Base-by-base conservation (phyloP, 495 filamentous ascomycete genomes). In the Podospora conica region DNA sequence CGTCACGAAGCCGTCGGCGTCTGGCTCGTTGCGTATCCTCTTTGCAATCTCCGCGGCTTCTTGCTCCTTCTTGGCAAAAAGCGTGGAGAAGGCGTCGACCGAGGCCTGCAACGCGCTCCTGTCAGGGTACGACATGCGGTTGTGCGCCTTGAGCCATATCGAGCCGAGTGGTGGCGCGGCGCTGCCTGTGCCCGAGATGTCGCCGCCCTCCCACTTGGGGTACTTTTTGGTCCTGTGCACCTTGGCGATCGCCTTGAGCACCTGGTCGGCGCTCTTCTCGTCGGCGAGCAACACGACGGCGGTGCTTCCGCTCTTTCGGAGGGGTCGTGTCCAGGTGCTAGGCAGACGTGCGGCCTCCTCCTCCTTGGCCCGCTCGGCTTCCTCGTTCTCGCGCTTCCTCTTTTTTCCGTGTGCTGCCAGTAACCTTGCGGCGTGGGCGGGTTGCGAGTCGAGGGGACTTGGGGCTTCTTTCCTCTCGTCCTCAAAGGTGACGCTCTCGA, bases 1-100 rank as follows among this genome's bases (percentile, higher is more conserved):
- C 29, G 92, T 97, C 22, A 97, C 83, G 73, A 98, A 98, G 10
- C 95, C 95, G 77, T 98, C 96, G 73, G 91, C 92, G 74, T 98
- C 95, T 10, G 95, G 91, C 70, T 89, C 88, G 70, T 87, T 85
- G 56, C 90, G 84, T 66, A 86, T 78, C 64, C 82, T 81, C 67
- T 88, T 85, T 31, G 85, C 86, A 21, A 86, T 80, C 24, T 85
- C 85, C 57, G 82, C 82, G 22, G 87, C 85, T 56, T 88, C 86
- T 58, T 86, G 85, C 72, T 96, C 88, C 29, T 85, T 83, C 55
- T 81, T 77, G 60, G 84, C 81, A 73, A 91, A 97, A 9, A 83
- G 78, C 12, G 83, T 83, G 85, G 97, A 96, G 79, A 90, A 98
- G 10, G 87, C 83, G 68, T 96, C 92, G 60, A 96, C 87, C 9